A percentile compares a stretch with the other conserved stretches of the same genome.
phyloP scores from a whole-genome alignment of 805 yeast species.

The Hanseniaspora singularis region DNA sequence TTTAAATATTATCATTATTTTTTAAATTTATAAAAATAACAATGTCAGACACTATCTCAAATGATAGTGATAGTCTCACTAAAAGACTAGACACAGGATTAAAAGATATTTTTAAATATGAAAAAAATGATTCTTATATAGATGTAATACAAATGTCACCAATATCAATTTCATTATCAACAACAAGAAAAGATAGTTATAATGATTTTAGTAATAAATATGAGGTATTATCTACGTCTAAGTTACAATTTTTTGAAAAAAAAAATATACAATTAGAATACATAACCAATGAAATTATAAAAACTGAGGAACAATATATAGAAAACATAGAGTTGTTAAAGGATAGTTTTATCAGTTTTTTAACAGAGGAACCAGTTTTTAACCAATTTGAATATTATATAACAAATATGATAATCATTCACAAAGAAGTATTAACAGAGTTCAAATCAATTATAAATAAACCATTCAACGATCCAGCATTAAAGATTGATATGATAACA shows the following conservation, averaged over 20 bases:
- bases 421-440: background rate
- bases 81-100: no score
- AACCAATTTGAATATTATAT: conserved; percentile 3
- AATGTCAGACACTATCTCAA: no score
- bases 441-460: background rate
- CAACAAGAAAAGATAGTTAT: background rate
- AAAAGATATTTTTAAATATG: no score
- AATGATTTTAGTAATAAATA: no score
- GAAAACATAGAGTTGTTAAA: background rate
- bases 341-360: background rate
- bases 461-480: no score
- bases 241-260: background rate
- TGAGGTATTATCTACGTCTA: no score
- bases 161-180: background rate
- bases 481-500: background rate
- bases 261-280: background rate
- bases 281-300: background rate
- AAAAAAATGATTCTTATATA: background rate
- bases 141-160: background rate
- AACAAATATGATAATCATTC: background rate
- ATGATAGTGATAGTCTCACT: no score
- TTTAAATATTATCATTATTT: no score
- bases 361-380: background rate
- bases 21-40: no score
- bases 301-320: conserved; percentile 1